Conservation (phyloP, 1,284 basidiomycete genomes). For the Agroathelia rolfsii region DNA sequence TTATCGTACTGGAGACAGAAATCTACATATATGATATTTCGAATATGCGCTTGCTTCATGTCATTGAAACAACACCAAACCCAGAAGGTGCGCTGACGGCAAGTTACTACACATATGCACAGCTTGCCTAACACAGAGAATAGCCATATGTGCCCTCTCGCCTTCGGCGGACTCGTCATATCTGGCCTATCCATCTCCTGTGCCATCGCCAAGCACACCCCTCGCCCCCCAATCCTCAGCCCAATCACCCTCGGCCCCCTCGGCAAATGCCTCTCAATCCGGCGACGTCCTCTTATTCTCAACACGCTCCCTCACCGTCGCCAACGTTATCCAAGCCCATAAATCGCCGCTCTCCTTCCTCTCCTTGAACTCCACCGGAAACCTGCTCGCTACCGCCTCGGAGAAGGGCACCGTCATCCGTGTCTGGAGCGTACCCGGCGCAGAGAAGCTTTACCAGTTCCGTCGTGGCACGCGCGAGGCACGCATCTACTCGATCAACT, state of each 20-base stretch:
- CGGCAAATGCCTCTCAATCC: slow-evolving; percentile 37
- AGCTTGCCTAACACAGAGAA: slow-evolving; percentile 4
- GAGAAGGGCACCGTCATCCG: slow-evolving; percentile 97
- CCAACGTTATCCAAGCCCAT: slow-evolving; percentile 96
- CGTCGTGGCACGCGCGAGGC: slow-evolving; percentile 82
- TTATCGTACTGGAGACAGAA: slow-evolving; percentile 91
- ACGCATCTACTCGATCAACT: slow-evolving; percentile 85
- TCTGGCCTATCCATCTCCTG: slow-evolving; percentile 91
- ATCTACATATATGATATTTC: slow-evolving; percentile 99
- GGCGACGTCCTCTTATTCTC: slow-evolving; percentile 93
- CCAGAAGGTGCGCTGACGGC: slow-evolving; percentile 78
- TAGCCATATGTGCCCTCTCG: slow-evolving; percentile 90
- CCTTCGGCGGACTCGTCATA: slow-evolving; percentile 94
- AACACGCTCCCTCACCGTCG: slow-evolving; percentile 81
- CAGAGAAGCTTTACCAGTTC: slow-evolving; percentile 94
- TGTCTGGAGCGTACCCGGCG: slow-evolving; percentile 86
- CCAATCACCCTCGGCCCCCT: slow-evolving; percentile 21
- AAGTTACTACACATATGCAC: slow-evolving; percentile 6
- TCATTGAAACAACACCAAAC: slow-evolving; percentile 95
- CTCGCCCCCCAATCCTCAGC: slow-evolving; percentile 35
- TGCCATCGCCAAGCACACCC: slow-evolving; percentile 71
- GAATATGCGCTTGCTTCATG: slow-evolving; percentile 96
- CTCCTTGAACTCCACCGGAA: slow-evolving; percentile 80
- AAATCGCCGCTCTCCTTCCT: slow-evolving; percentile 88
- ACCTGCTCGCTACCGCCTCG: slow-evolving; percentile 86